Evolutionary conservation across 257 asterid species (phyloP).

Genomic region (Petunia secreta): DNA sequence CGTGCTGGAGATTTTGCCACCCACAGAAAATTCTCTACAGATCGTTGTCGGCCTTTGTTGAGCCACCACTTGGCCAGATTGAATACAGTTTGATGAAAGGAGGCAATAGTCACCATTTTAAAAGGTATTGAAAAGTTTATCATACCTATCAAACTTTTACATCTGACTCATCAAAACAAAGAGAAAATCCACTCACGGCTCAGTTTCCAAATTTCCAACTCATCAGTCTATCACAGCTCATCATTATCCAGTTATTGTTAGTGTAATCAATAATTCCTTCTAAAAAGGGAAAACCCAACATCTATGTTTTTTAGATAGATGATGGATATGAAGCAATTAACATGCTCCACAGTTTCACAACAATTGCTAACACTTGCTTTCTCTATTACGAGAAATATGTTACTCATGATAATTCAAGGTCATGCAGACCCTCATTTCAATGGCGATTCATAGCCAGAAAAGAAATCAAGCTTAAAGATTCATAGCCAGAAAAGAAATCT

Average conservation of each 20-base stretch:
- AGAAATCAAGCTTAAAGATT: conserved; percentile 13
- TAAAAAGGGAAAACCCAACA: background rate
- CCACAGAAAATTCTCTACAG: background rate
- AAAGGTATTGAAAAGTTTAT: background rate
- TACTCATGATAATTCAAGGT: conserved; percentile 4
- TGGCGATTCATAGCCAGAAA: background rate
- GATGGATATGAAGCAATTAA: background rate
- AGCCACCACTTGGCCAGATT: conserved; percentile 17
- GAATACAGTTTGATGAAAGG: background rate
- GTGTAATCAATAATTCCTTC: background rate
- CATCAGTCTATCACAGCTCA: background rate
- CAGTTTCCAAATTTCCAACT: conserved; percentile 6
- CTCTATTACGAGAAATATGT: background rate
- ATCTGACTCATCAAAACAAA: background rate
- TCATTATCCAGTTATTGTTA: background rate
- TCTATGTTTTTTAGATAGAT: background rate
- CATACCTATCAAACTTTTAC: conserved; percentile 18
- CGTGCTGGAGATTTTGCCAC: background rate
- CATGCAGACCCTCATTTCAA: background rate
- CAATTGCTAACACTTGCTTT: background rate
- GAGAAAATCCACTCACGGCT: background rate
- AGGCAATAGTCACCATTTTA: conserved; percentile 7
- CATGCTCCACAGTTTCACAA: background rate
- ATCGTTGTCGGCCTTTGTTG: background rate
- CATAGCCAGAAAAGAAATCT: background rate